Evolutionary conservation across 1,139 yeast species (phyloP), one percentile per base, ranked within the genome.

Genomic region (Candida glucosophila): DNA sequence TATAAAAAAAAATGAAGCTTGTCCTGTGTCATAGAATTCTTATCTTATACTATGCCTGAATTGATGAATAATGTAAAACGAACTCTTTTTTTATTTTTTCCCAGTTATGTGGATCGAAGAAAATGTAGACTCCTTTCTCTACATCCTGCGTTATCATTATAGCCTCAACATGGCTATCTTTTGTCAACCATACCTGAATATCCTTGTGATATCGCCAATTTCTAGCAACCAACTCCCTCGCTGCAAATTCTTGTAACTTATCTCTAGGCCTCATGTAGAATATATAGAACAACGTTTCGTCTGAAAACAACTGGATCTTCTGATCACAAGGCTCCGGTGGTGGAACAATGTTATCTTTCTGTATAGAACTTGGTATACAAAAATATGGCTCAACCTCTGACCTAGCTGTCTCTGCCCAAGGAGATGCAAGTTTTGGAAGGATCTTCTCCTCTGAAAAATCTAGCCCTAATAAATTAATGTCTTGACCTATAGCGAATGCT

Each of bases 131-230:
- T 2, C 98, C 97, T 36, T 90, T 74, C 55, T 92, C 98, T 26
- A 90, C 86, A 36, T 81, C 82, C 28, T 77, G 80, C 16, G 85
- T 74, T 29, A 85, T 86, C 39, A 78, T 79, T 10, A 83, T 73
- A 1, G 97, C 96, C 49, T 90, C 97, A 35, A 79, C 77, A 42
- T 76, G 73, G 20, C 95, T 83, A 44, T 88, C 96, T 53, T 90
- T 92, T 10, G 98, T 90, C 33, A 92, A 61, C 98, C 98, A 92
- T 25, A 92, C 86, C 55, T 88, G 93, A 31, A 90, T 70, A 35
- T 85, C 95, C 55, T 88, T 90, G 55, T 92, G 98, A 46, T 83
- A 92, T 38, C 98, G 71, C 99, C 99, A 92, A 54, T 88, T 90
- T 40, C 98, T 69, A 33, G 77, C 77, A 43, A 75, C 77, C 42